Conservation (phyloP, 1,284 basidiomycete genomes). For the Omphalotus olearius region DNA sequence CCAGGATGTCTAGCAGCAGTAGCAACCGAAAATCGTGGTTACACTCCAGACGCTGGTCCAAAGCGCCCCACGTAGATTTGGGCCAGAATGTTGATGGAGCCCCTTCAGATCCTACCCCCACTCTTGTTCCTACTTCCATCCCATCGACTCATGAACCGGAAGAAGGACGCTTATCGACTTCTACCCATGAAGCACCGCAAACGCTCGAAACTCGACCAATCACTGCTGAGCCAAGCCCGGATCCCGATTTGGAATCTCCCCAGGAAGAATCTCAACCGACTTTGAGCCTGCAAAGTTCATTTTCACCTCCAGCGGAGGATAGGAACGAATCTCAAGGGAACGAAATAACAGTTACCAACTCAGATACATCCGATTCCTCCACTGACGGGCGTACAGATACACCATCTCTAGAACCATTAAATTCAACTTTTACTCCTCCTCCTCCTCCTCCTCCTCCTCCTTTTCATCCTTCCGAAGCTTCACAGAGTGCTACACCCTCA, state of each 20-base stretch:
- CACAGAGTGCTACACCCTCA: neutral
- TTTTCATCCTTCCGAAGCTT: neutral
- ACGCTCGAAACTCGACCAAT: neutral
- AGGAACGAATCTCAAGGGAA: neutral
- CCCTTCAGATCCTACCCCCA: neutral
- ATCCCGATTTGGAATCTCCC: no score
- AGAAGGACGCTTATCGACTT: neutral
- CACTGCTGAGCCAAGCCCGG: neutral
- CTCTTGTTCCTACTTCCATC: neutral
- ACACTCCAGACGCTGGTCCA: slow-evolving; percentile 29
- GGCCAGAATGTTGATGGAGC: neutral
- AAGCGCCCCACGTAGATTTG: slow-evolving; percentile 18
- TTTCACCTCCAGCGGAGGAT: no score
- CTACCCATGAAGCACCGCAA: neutral
- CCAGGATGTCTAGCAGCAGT: neutral
- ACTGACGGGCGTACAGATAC: neutral
- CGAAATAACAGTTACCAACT: neutral
- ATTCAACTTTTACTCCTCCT: neutral
- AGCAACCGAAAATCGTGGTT: slow-evolving; percentile 26
- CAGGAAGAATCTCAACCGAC: no score
- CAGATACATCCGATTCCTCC: neutral
- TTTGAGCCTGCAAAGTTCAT: no score
- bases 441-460: neutral
- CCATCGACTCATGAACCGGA: neutral
- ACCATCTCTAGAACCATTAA: neutral